phyloP scores from a whole-genome alignment of 164 flowering plant genomes.

The Amborella trichopoda region DNA sequence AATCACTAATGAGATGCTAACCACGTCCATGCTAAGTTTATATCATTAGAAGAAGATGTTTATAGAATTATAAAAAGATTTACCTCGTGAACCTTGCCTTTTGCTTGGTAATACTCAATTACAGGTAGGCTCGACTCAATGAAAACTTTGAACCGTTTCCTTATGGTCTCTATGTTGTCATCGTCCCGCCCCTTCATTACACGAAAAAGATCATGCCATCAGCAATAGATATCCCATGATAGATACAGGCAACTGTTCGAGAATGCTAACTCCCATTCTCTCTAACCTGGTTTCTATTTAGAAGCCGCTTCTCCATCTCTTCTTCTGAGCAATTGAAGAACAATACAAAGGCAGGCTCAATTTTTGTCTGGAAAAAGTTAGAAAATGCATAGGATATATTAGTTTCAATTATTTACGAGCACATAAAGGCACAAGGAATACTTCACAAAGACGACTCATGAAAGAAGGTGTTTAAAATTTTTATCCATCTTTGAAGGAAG shows the following conservation, averaged over 20 bases:
- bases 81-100: slow-evolving; percentile 75
- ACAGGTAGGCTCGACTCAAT: slow-evolving; percentile 75
- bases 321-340: slow-evolving; percentile 82
- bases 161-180: slow-evolving; percentile 82
- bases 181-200: slow-evolving; percentile 71
- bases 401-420: too few species aligned
- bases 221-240: too few species aligned
- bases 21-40: too few species aligned
- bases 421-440: too few species aligned
- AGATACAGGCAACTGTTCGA: too few species aligned
- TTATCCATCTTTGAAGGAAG: too few species aligned
- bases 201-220: too few species aligned
- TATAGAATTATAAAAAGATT: slow-evolving; percentile 3
- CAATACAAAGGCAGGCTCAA: slow-evolving; percentile 63
- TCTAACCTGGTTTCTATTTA: slow-evolving; percentile 75
- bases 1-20: too few species aligned
- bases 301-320: slow-evolving; percentile 92
- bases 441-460: too few species aligned
- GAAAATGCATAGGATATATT: neutral
- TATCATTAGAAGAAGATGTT: too few species aligned
- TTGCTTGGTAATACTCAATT: slow-evolving; percentile 45
- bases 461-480: too few species aligned
- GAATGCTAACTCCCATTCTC: too few species aligned
- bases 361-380: slow-evolving; percentile 66
- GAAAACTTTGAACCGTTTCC: slow-evolving; percentile 75